These are phyloP conservation scores for Medakamo hakoo DNA, from an alignment of 139 green algal species.

Conservation along the genomic window DNA sequence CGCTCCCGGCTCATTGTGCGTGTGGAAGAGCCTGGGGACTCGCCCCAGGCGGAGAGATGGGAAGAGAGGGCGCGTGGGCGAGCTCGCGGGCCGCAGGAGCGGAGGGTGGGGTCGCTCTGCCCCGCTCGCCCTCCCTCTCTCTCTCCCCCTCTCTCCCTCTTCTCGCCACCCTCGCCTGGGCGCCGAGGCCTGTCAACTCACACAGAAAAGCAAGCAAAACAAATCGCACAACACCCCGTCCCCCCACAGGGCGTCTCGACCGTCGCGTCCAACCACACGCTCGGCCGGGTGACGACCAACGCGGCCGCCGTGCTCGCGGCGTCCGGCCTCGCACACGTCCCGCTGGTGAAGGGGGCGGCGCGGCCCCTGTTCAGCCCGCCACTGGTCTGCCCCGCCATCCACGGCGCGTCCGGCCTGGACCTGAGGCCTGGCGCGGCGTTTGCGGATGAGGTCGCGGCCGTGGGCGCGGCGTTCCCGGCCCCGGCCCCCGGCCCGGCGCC, in stretches of 20 bases:
- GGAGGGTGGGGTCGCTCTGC: background rate
- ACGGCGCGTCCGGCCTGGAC: constrained; percentile 67
- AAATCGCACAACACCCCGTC: constrained; percentile 12
- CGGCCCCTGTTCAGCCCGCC: constrained; percentile 51
- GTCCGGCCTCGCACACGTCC: constrained; percentile 16
- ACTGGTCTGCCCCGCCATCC: constrained; percentile 79
- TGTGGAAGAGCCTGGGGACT: constrained; percentile 76
- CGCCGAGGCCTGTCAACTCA: no score
- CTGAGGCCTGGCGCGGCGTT: background rate
- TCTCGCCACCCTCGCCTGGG: constrained; percentile 21
- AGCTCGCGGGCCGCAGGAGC: constrained; percentile 7
- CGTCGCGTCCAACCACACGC: background rate
- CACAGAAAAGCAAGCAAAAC: no score
- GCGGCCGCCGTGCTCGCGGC: constrained; percentile 1
- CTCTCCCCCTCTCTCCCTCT: background rate
- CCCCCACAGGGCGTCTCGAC: background rate
- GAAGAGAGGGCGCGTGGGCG: no score
- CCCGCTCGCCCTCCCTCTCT: background rate
- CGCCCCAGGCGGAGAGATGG: constrained; percentile 64
- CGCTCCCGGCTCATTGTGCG: constrained; percentile 62
- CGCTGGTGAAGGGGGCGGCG: constrained; percentile 42
- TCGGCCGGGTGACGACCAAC: background rate
- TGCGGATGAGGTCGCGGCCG: background rate
- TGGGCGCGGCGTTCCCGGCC: constrained; percentile 13
- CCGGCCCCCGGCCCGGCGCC: constrained; percentile 5